Percentiles rank a stretch among this genome's conserved stretches.
Conservation (phyloP, 2,329 filamentous ascomycete genomes). For the Epichloe sibirici region DNA sequence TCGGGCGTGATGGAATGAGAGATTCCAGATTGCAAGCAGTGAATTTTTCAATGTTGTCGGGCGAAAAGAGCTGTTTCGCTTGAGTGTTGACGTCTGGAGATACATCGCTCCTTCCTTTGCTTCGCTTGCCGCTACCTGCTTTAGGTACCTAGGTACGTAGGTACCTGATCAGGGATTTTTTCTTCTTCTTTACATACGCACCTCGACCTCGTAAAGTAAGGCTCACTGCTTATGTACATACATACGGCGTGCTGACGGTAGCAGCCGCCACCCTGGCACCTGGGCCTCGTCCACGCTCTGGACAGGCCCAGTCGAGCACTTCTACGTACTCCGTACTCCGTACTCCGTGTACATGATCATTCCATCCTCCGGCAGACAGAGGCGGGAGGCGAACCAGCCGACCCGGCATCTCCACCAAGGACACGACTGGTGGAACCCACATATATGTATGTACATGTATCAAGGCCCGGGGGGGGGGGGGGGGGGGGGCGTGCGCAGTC, state of each 20-base stretch:
- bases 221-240: too few species aligned
- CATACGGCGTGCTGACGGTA: too few species aligned
- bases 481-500: not conserved
- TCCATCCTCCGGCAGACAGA: too few species aligned
- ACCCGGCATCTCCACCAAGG: slow-evolving; percentile 3
- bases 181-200: too few species aligned
- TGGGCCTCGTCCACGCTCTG: too few species aligned
- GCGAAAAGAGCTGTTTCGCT: not conserved
- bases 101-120: not conserved
- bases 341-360: too few species aligned
- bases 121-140: not conserved
- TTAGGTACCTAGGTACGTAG: not conserved
- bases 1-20: not conserved
- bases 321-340: too few species aligned
- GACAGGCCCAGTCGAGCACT: too few species aligned
- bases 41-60: not conserved
- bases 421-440: not conserved
- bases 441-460: too few species aligned
- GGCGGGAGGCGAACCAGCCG: slow-evolving; percentile 4
- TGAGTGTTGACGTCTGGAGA: not conserved
- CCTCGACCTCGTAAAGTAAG: too few species aligned
- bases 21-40: not conserved
- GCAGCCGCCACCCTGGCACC: too few species aligned
- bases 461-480: not conserved
- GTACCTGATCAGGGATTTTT: too few species aligned